Conservation (phyloP, 2,329 filamentous ascomycete species). For the Trematosphaeria pertusa region DNA sequence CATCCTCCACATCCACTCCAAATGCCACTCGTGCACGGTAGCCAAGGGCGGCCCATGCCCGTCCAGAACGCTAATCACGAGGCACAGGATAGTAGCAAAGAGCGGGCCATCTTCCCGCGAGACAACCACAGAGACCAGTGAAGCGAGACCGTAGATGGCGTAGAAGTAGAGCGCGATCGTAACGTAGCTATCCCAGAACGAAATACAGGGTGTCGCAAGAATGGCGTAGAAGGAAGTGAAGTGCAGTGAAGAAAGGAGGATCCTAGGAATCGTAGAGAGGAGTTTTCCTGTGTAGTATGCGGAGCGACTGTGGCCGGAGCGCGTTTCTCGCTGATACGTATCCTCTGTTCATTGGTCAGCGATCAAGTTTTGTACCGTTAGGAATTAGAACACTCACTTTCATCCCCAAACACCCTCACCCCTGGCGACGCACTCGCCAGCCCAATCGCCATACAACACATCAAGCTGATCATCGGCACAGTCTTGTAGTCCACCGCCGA, state of each 20-base stretch:
- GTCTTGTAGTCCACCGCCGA: slow-evolving; percentile 59
- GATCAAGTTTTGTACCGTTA: too few species aligned
- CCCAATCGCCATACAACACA: slow-evolving; percentile 63
- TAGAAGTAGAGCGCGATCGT: slow-evolving; percentile 65
- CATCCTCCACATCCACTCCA: slow-evolving; percentile 63
- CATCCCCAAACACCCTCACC: slow-evolving; percentile 64
- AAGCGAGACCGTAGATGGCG: slow-evolving; percentile 64
- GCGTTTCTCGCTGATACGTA: slow-evolving; percentile 65
- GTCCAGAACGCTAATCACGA: slow-evolving; percentile 63
- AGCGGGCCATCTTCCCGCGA: slow-evolving; percentile 64
- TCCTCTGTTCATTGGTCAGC: too few species aligned
- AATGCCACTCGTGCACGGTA: slow-evolving; percentile 59
- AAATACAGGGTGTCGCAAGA: slow-evolving; percentile 59
- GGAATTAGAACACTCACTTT: slow-evolving; percentile 63
- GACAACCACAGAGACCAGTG: slow-evolving; percentile 60
- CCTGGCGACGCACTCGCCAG: slow-evolving; percentile 62
- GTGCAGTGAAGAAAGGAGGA: slow-evolving; percentile 60
- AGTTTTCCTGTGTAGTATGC: slow-evolving; percentile 66
- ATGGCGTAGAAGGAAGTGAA: slow-evolving; percentile 60
- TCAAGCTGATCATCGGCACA: slow-evolving; percentile 61
- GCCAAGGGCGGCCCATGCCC: slow-evolving; percentile 61
- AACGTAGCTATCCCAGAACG: slow-evolving; percentile 57
- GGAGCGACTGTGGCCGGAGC: slow-evolving; percentile 62
- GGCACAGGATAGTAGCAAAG: slow-evolving; percentile 60
- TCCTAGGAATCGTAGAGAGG: slow-evolving; percentile 59